Evolutionary conservation across 495 filamentous ascomycete genomes (phyloP).

Genomic region (Viridothelium virens): DNA sequence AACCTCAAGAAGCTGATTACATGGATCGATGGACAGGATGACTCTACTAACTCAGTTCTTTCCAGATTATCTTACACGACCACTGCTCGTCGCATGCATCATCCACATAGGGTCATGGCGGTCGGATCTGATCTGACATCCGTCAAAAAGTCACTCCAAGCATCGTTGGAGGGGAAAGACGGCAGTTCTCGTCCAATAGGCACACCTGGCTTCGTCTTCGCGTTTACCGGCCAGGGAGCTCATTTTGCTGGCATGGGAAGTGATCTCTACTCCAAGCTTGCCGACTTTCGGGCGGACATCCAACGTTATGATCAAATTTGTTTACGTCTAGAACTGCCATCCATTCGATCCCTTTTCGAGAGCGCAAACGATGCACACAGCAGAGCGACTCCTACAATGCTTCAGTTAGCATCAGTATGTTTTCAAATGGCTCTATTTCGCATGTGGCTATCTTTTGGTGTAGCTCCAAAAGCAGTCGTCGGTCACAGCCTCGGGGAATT

Average conservation of each 20-base stretch:
- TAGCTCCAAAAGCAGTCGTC: constrained; percentile 33
- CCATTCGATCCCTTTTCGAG: constrained; percentile 29
- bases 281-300: constrained; percentile 30
- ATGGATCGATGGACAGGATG: constrained; percentile 27
- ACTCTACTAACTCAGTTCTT: constrained; percentile 26
- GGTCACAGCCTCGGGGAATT: constrained; percentile 44
- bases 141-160: constrained; percentile 27
- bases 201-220: constrained; percentile 40
- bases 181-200: constrained; percentile 24
- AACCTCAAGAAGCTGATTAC: constrained; percentile 34
- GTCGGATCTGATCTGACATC: constrained; percentile 36
- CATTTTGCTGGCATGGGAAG: constrained; percentile 33
- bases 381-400: constrained; percentile 20
- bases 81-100: constrained; percentile 24
- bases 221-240: constrained; percentile 40
- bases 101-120: constrained; percentile 18
- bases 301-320: constrained; percentile 27
- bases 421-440: constrained; percentile 38
- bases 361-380: constrained; percentile 21
- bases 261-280: constrained; percentile 26
- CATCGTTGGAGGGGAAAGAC: constrained; percentile 31
- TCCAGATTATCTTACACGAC: constrained; percentile 40
- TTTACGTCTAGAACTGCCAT: constrained; percentile 28
- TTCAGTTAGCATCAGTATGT: constrained; percentile 31
- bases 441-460: constrained; percentile 34